These are phyloP conservation scores for Penicillium verhagenii DNA, from an alignment of 495 filamentous ascomycete species.

Conservation along the genomic window DNA sequence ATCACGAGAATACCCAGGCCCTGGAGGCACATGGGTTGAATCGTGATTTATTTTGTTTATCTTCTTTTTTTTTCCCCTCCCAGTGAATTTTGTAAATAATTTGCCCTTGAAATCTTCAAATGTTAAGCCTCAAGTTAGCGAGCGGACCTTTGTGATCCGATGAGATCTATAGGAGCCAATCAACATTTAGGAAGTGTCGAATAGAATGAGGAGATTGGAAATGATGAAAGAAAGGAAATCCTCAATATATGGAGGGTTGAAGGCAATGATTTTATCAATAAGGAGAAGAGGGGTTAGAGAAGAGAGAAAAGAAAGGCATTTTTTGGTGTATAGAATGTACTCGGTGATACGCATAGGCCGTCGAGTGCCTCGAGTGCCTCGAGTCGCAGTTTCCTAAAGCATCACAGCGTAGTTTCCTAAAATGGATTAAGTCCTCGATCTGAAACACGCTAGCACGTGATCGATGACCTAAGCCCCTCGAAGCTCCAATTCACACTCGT, in stretches of 20 bases:
- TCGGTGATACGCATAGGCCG: no score
- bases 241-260: no score
- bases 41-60: background rate
- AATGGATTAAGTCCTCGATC: slow-evolving; percentile 15
- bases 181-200: no score
- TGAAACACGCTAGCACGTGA: slow-evolving; percentile 42
- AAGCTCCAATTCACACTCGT: slow-evolving; percentile 26
- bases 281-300: no score
- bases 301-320: no score
- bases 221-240: no score
- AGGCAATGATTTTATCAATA: no score
- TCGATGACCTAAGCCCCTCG: slow-evolving; percentile 18
- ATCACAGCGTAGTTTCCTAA: slow-evolving; percentile 10
- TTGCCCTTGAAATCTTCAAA: no score
- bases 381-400: background rate
- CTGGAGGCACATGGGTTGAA: background rate
- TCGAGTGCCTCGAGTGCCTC: no score
- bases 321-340: no score
- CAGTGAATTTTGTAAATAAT: no score
- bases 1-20: background rate
- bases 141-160: background rate
- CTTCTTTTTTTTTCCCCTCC: background rate
- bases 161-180: background rate
- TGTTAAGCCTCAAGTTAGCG: background rate
- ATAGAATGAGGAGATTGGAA: background rate